Base-by-base conservation (phyloP, 495 filamentous ascomycete species). In the Wilcoxina mikolae region DNA sequence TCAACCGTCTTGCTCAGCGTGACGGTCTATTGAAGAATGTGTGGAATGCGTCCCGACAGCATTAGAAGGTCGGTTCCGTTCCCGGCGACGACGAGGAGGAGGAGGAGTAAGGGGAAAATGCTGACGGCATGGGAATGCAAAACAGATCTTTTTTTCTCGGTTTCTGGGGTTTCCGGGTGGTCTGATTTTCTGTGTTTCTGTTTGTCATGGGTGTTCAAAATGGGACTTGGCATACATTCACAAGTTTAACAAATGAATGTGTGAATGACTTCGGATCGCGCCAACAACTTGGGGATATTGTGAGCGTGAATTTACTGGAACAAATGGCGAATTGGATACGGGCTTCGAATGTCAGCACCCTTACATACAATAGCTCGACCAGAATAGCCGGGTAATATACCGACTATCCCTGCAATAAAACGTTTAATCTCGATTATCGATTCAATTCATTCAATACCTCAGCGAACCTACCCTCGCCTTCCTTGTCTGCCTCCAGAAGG, bases 1-100 rank as follows among this genome's bases (percentile, higher is more conserved):
- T 99, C 69, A 99, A 99, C 81, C 75, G 91, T 65, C 77, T 99
- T 64, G 78, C 88, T 57, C 91, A 99, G 81, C 79, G 82, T 65
- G 91, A 99, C 70, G 91, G 91, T 58, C 83, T 94, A 71, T 70
- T 99, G 70, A 94, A 94, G 83, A 83, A 76, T 68, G 91, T 99
- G 65, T 99, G 93, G 93, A 82, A 79, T 70, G 81, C 80, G 10
- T 52, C 62, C 42, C 51, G 64, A 46, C 63, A 65, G 41, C 60
- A 56, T 41, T 66, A 65, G 44, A 52, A 28, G 49, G 49, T 52
- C 26, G 33, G 55, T 56, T 43, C 49, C 15, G 31, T 35, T 35
- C 31, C 31, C 5, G 15, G 31, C 31, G 31, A 15, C 15, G 5
- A 35, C 15, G 7, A 7, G 31, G 31, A 15, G 31, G 31, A 15